phyloP scores from a whole-genome alignment of 2,329 filamentous ascomycete species.

The Talaromyces sp. region DNA sequence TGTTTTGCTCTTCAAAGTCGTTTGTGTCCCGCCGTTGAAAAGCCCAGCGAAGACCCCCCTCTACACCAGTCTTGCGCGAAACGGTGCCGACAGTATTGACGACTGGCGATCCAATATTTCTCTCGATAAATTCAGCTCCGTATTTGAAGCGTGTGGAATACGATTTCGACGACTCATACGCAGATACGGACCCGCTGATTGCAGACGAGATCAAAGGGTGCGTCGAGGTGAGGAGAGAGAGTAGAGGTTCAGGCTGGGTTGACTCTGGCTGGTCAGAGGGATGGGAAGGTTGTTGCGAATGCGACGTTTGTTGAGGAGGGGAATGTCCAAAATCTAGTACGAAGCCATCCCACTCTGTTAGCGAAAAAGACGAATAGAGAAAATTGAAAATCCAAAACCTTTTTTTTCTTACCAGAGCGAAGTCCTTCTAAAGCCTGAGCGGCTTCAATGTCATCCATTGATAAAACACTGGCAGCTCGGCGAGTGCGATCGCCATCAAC shows the following conservation, averaged over 20 bases:
- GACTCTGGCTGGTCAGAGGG: conserved; percentile 21
- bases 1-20: conserved; percentile 29
- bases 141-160: conserved; percentile 84
- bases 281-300: conserved; percentile 9
- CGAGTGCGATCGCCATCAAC: conserved; percentile 36
- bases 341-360: background rate
- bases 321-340: conserved; percentile 9
- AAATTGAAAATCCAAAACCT: background rate
- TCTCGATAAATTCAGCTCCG: conserved; percentile 86
- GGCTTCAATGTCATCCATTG: conserved; percentile 50
- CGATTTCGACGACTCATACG: conserved; percentile 82
- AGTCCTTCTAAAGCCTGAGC: conserved; percentile 72
- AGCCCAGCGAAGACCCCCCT: conserved; percentile 80
- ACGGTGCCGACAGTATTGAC: conserved; percentile 82
- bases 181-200: conserved; percentile 76
- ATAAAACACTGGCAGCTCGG: conserved; percentile 41
- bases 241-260: conserved; percentile 66
- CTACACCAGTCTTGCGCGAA: conserved; percentile 78
- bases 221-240: conserved; percentile 80
- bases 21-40: conserved; percentile 44
- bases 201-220: conserved; percentile 82
- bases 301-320: conserved; percentile 4
- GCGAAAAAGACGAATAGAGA: background rate
- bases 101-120: conserved; percentile 73
- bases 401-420: conserved; percentile 53